phyloP scores from a whole-genome alignment of 1,139 yeast genomes.

The Insectozyma bohioensis region DNA sequence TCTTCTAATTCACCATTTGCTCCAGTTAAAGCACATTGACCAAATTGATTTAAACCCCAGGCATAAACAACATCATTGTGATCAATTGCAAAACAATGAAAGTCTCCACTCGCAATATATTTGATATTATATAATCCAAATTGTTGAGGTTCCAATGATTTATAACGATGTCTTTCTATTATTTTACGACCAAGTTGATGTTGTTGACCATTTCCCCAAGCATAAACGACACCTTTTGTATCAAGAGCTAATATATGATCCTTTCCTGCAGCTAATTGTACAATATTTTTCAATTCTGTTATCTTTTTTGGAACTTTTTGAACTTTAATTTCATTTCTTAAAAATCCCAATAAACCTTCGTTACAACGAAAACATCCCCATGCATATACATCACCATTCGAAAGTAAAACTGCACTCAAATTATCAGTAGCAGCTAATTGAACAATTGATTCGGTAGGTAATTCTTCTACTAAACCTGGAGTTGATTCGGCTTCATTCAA shows the following conservation, averaged over 20 bases:
- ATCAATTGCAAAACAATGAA: conserved; percentile 91
- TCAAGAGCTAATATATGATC: conserved; percentile 88
- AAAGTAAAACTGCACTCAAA: conserved; percentile 74
- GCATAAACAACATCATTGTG: conserved; percentile 67
- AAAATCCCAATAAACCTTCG: conserved; percentile 88
- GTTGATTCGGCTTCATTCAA: conserved; percentile 86
- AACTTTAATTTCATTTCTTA: conserved; percentile 53
- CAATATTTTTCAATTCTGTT: conserved; percentile 62
- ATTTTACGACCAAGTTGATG: conserved; percentile 85
- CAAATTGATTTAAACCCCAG: conserved; percentile 97
- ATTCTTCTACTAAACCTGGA: conserved; percentile 70
- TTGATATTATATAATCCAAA: conserved; percentile 76
- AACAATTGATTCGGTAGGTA: conserved; percentile 62
- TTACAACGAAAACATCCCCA: conserved; percentile 97
- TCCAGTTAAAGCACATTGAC: conserved; percentile 85
- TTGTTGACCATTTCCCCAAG: conserved; percentile 98
- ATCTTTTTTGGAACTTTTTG: conserved; percentile 72
- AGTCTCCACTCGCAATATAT: conserved; percentile 89
- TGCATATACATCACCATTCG: conserved; percentile 86
- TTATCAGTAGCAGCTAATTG: conserved; percentile 94
- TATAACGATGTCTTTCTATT: conserved; percentile 70
- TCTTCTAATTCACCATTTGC: conserved; percentile 61
- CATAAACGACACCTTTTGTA: conserved; percentile 79
- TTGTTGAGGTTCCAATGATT: conserved; percentile 72
- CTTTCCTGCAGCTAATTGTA: conserved; percentile 89